A percentile compares a stretch with the other conserved stretches of the same genome.
phyloP scores from a whole-genome alignment of 2,329 filamentous ascomycete genomes.

The Apiospora pterosperma region DNA sequence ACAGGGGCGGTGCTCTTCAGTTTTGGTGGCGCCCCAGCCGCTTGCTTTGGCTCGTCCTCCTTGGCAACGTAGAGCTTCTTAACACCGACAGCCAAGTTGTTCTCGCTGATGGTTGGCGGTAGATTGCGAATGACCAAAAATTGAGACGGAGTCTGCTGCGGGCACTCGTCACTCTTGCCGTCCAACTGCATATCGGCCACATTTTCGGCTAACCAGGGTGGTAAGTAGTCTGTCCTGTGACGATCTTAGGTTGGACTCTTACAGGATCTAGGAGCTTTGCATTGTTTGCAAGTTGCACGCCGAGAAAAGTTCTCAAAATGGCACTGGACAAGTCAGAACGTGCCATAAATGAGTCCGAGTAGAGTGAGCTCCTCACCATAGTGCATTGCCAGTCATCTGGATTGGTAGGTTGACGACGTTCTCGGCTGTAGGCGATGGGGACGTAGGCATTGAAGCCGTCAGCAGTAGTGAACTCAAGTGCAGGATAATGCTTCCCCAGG shows the following conservation, averaged over 20 bases:
- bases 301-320: slow-evolving; percentile 32
- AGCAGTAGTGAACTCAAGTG: slow-evolving; percentile 29
- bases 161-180: slow-evolving; percentile 44
- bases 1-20: slow-evolving; percentile 58
- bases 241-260: slow-evolving; percentile 8
- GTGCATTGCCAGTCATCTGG: slow-evolving; percentile 37
- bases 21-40: slow-evolving; percentile 45
- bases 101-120: slow-evolving; percentile 67
- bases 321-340: slow-evolving; percentile 17
- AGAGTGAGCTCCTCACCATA: slow-evolving; percentile 24
- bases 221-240: background rate
- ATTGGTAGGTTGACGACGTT: slow-evolving; percentile 28
- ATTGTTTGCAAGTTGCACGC: slow-evolving; percentile 30
- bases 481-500: slow-evolving; percentile 33
- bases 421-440: slow-evolving; percentile 32
- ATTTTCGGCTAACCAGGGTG: slow-evolving; percentile 20
- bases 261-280: slow-evolving; percentile 31
- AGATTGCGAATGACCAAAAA: slow-evolving; percentile 74
- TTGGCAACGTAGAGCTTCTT: slow-evolving; percentile 65
- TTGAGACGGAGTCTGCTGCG: slow-evolving; percentile 60
- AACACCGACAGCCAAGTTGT: slow-evolving; percentile 68
- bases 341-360: background rate
- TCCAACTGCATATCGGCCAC: slow-evolving; percentile 38
- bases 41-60: slow-evolving; percentile 47
- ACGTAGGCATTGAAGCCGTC: slow-evolving; percentile 29